Percentiles rank a stretch among this genome's conserved stretches.
Conservation (phyloP, 2,329 filamentous ascomycete species). For the Aspergillus flavus region DNA sequence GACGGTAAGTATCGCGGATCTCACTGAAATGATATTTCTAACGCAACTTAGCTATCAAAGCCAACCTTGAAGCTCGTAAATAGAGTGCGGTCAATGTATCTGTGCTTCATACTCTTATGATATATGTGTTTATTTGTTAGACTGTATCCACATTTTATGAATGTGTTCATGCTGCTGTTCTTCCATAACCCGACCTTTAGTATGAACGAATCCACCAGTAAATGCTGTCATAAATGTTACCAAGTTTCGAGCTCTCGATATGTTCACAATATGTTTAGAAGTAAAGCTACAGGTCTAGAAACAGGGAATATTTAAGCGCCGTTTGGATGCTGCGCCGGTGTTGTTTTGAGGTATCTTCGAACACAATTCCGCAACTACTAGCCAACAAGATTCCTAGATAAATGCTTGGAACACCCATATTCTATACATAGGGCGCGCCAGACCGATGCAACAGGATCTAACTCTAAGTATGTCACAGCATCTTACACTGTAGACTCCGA, state of each 20-base stretch:
- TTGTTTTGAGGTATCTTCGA: not conserved
- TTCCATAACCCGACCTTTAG: not conserved
- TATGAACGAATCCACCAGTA: not conserved
- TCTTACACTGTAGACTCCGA: no score
- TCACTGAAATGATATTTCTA: not conserved
- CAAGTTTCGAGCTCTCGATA: no score
- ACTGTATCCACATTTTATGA: not conserved
- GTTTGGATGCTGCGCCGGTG: not conserved
- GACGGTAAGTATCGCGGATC: conserved; percentile 61
- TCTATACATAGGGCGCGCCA: no score
- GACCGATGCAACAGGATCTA: no score
- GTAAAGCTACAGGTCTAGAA: not conserved
- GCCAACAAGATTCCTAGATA: not conserved
- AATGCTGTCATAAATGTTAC: not conserved
- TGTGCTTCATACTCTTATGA: not conserved
- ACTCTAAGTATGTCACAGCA: no score
- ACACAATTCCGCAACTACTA: not conserved
- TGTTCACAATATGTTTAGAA: not conserved
- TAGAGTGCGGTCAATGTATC: conserved; percentile 16
- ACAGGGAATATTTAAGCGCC: not conserved
- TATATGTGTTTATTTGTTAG: not conserved
- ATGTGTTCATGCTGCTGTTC: not conserved
- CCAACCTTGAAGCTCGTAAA: conserved; percentile 37
- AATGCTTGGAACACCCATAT: no score
- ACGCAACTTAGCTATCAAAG: conserved; percentile 45